phyloP scores from a whole-genome alignment of 441 rosid genomes.

The Macaranga tanarius region DNA sequence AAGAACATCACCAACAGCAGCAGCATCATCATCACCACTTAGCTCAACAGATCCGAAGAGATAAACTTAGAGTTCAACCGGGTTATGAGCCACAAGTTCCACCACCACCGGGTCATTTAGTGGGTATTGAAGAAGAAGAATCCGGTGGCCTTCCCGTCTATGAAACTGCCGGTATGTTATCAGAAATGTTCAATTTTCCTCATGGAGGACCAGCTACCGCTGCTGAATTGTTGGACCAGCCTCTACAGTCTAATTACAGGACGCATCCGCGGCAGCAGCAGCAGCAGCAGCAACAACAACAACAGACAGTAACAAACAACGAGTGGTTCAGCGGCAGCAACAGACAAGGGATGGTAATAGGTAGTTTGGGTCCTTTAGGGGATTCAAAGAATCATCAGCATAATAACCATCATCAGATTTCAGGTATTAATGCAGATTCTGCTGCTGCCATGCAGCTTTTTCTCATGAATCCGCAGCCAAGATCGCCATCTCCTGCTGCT shows the following conservation, averaged over 20 bases:
- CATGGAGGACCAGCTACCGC: conserved; percentile 39
- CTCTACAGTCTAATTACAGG: conserved; percentile 44
- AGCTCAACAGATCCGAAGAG: conserved; percentile 61
- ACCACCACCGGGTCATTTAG: conserved; percentile 39
- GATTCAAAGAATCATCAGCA: conserved; percentile 39
- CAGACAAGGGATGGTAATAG: conserved; percentile 34
- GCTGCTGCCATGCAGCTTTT: conserved; percentile 93
- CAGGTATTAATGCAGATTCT: conserved; percentile 60
- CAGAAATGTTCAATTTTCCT: conserved; percentile 89
- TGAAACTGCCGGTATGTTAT: conserved; percentile 80
- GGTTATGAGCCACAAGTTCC: conserved; percentile 42
- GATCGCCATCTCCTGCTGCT: conserved; percentile 66
- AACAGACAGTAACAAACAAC: conserved; percentile 12
- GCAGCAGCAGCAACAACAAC: not conserved
- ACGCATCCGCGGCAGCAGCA: conserved; percentile 18
- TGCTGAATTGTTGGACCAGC: conserved; percentile 51
- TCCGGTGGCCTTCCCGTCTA: conserved; percentile 58
- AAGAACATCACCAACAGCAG: conserved; percentile 38
- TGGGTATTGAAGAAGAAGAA: conserved; percentile 55
- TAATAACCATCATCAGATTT: conserved; percentile 52
- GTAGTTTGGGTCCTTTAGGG: conserved; percentile 34
- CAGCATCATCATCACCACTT: conserved; percentile 37
- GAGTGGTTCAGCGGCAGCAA: conserved; percentile 38
- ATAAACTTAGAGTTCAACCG: conserved; percentile 46
- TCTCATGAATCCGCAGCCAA: conserved; percentile 72